A percentile compares a stretch with the other conserved stretches of the same genome.
These are phyloP conservation scores for Tricholoma matsutake DNA, from an alignment of 768 basidiomycete genomes.

Conservation along the genomic window DNA sequence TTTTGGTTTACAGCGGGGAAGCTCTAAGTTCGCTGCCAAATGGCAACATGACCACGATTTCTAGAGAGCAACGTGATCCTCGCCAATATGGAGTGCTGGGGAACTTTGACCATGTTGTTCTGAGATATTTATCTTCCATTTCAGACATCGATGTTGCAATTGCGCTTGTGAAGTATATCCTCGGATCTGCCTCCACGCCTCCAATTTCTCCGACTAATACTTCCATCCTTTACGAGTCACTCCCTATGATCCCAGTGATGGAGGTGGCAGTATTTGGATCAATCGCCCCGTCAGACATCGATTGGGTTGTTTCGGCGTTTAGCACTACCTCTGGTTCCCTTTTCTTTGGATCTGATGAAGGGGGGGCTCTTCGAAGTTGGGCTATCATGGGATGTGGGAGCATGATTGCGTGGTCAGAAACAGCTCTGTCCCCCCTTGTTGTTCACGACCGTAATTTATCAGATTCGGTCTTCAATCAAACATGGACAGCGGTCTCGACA, in stretches of 20 bases:
- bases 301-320: conserved; percentile 48
- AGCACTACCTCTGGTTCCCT: conserved; percentile 44
- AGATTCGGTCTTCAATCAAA: conserved; percentile 41
- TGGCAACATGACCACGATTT: conserved; percentile 27
- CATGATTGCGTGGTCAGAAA: conserved; percentile 51
- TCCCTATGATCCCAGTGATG: conserved; percentile 48
- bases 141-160: conserved; percentile 41
- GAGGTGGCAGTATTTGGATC: conserved; percentile 68
- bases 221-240: conserved; percentile 36
- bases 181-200: conserved; percentile 34
- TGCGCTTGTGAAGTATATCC: conserved; percentile 48
- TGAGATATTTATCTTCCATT: conserved; percentile 54
- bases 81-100: conserved; percentile 54
- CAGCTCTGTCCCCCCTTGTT: conserved; percentile 45
- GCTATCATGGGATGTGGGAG: conserved; percentile 39
- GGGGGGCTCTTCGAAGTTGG: conserved; percentile 50
- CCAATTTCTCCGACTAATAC: conserved; percentile 43
- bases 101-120: conserved; percentile 53
- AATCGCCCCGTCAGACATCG: conserved; percentile 45
- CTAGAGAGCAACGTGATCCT: conserved; percentile 39
- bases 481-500: conserved; percentile 44
- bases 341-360: conserved; percentile 59
- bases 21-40: conserved; percentile 46
- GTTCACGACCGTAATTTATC: conserved; percentile 48
- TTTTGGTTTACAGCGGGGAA: conserved; percentile 49